Evolutionary conservation across 2,329 filamentous ascomycete genomes (phyloP).

Genomic region (Alternaria arborescens): DNA sequence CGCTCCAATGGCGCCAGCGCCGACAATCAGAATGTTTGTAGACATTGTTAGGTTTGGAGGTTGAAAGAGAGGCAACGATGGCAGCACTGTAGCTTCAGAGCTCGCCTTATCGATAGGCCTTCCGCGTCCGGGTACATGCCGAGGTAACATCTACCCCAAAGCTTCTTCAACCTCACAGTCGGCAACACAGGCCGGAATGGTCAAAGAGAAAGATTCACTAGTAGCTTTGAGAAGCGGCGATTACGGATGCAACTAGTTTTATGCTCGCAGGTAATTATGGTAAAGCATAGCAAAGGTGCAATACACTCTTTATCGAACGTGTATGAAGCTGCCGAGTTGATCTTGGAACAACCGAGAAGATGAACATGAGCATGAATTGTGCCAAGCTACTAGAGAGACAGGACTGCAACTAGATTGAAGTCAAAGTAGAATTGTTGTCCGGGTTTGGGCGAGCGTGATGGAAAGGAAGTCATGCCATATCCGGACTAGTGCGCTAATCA

Average conservation of each 20-base stretch:
- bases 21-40: slow-evolving; percentile 70
- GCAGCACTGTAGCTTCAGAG: not conserved
- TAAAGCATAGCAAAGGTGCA: too few species aligned
- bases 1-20: slow-evolving; percentile 75
- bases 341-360: too few species aligned
- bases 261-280: too few species aligned
- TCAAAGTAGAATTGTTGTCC: not conserved
- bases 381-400: not conserved
- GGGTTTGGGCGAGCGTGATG: not conserved
- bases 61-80: slow-evolving; percentile 2
- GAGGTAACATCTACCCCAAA: not conserved
- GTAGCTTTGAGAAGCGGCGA: not conserved
- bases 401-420: not conserved
- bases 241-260: accelerated
- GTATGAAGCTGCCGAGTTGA: too few species aligned
- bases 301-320: too few species aligned
- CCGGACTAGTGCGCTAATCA: not conserved
- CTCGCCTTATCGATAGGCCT: slow-evolving; percentile 3
- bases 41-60: slow-evolving; percentile 29
- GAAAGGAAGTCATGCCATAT: not conserved
- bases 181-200: not conserved
- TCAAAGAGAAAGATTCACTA: not conserved
- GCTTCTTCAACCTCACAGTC: not conserved
- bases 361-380: too few species aligned
- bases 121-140: slow-evolving; percentile 17